Evolutionary conservation across 352 stramenopile species (phyloP).

Genomic region (Globisporangium abappressorium): DNA sequence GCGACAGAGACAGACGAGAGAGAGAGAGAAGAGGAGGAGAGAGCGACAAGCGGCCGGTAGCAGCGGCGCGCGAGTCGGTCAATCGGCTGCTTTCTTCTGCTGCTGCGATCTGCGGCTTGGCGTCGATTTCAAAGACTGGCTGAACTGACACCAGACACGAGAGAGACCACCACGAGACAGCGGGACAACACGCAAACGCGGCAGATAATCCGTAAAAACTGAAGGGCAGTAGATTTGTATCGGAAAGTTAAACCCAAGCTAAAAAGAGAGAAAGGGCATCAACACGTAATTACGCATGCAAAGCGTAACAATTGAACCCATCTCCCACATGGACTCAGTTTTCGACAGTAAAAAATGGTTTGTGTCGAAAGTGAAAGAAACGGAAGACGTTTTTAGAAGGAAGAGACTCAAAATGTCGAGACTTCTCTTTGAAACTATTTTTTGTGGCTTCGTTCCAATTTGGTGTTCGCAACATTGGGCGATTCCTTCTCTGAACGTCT

Average conservation of each 20-base stretch:
- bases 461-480: too few species aligned
- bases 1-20: not conserved
- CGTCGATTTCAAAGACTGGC: not conserved
- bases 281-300: not conserved
- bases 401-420: not conserved
- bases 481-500: too few species aligned
- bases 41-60: constrained; percentile 17
- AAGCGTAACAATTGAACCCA: not conserved
- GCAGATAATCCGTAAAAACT: not conserved
- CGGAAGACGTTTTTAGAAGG: not conserved
- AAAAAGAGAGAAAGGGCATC: not conserved
- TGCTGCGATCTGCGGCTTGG: not conserved
- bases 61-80: constrained; percentile 15
- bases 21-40: not conserved
- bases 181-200: not conserved
- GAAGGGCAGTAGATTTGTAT: not conserved
- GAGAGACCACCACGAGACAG: not conserved
- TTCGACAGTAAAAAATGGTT: not conserved
- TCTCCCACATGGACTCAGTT: not conserved
- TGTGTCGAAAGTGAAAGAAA: not conserved
- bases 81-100: constrained; percentile 4
- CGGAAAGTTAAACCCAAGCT: not conserved
- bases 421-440: not conserved
- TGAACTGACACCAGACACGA: not conserved
- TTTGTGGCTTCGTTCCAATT: not conserved